These are phyloP conservation scores for Tricholoma sp. DNA, from an alignment of 768 basidiomycete genomes.

Conservation along the genomic window DNA sequence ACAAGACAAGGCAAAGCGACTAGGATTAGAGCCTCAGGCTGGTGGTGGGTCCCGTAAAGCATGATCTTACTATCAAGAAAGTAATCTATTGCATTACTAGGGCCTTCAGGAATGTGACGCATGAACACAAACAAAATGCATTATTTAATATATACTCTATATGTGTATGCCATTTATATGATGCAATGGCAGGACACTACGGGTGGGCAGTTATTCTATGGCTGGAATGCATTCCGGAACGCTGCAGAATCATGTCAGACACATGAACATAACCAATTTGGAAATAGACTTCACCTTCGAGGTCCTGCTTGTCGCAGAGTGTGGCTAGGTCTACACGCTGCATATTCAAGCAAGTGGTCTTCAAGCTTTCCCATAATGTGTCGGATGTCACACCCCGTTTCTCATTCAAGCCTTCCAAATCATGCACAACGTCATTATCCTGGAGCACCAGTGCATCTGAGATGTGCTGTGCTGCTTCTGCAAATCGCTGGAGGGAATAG, in stretches of 20 bases:
- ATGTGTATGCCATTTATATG: background rate
- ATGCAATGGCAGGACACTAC: no score
- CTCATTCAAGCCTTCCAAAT: conserved; percentile 38
- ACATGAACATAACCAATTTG: background rate
- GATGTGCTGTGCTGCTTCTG: conserved; percentile 83
- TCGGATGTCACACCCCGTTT: conserved; percentile 69
- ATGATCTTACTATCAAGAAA: background rate
- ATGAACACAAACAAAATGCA: background rate
- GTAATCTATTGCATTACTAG: background rate
- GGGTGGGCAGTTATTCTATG: background rate
- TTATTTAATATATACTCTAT: background rate
- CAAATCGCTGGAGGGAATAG: conserved; percentile 54
- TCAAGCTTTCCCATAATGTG: conserved; percentile 85
- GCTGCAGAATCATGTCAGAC: background rate
- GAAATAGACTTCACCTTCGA: conserved; percentile 44
- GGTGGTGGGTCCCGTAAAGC: conserved; percentile 10
- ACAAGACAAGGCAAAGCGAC: conserved; percentile 21
- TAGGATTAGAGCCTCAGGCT: conserved; percentile 17
- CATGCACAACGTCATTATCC: conserved; percentile 73
- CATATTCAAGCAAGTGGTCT: conserved; percentile 78
- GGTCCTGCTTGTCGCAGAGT: conserved; percentile 67
- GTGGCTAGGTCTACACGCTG: conserved; percentile 71
- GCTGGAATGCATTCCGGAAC: conserved; percentile 1
- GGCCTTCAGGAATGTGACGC: conserved; percentile 5
- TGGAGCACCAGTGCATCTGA: conserved; percentile 88